These are phyloP conservation scores for Populus hybrid DNA, from an alignment of 441 rosid genomes.

Conservation along the genomic window DNA sequence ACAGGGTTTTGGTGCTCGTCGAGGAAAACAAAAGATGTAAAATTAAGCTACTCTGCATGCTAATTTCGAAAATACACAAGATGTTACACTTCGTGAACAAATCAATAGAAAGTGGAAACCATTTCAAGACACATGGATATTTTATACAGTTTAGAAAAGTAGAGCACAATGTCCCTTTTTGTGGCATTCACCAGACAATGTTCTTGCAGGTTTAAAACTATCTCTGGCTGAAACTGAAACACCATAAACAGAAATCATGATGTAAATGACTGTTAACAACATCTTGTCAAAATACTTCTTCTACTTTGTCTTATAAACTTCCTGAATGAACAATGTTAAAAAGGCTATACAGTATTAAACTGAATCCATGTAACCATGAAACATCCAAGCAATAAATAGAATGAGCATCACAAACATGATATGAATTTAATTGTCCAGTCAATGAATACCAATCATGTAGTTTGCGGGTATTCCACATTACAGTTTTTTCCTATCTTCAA, in stretches of 20 bases:
- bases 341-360: neutral
- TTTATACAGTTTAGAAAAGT: neutral
- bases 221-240: neutral
- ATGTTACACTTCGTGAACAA: neutral
- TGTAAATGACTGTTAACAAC: neutral
- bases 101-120: neutral
- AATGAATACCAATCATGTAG: neutral
- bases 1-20: neutral
- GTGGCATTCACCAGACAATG: neutral
- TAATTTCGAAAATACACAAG: neutral
- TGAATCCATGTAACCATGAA: neutral
- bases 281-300: too few relatives aligned
- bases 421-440: neutral
- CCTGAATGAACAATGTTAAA: neutral
- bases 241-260: neutral
- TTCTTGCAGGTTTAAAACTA: neutral
- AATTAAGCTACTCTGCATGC: neutral
- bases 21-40: neutral
- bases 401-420: conserved; percentile 9
- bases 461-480: neutral
- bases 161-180: neutral
- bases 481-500: neutral
- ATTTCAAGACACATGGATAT: neutral
- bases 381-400: neutral
- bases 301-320: neutral